Evolutionary conservation across 768 basidiomycete species (phyloP).

Genomic region (Lyophyllum semitale): DNA sequence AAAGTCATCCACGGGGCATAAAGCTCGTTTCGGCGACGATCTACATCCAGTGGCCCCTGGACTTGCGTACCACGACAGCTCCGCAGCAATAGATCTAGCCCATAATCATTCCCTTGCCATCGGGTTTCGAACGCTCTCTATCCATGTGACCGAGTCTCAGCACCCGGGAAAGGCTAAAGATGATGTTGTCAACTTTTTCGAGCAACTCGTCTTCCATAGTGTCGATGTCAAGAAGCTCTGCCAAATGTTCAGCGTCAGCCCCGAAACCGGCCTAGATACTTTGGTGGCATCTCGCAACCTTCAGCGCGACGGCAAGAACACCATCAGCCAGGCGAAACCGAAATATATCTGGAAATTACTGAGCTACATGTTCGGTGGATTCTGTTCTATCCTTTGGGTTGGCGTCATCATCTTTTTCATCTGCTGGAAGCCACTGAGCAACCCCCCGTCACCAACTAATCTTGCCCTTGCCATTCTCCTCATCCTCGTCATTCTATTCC

Average conservation of each 20-base stretch:
- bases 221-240: conserved; percentile 13
- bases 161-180: conserved; percentile 1
- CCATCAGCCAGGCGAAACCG: conserved; percentile 14
- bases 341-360: conserved; percentile 18
- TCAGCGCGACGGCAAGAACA: conserved; percentile 19
- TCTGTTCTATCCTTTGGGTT: conserved; percentile 22
- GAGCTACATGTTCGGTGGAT: conserved; percentile 19
- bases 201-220: conserved; percentile 14
- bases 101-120: conserved; percentile 25
- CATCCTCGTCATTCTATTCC: conserved; percentile 13
- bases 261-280: conserved; percentile 15
- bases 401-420: conserved; percentile 18
- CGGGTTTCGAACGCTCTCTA: conserved; percentile 21
- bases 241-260: conserved; percentile 10
- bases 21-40: neutral
- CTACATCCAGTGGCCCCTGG: neutral
- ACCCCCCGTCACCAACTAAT: conserved; percentile 16
- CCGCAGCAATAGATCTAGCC: neutral
- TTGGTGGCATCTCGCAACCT: conserved; percentile 13
- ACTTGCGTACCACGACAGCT: conserved; percentile 3
- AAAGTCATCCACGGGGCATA: neutral
- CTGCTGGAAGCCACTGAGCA: conserved; percentile 14
- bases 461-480: conserved; percentile 20
- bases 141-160: conserved; percentile 19
- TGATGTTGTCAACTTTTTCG: conserved; percentile 19